Evolutionary conservation across 2,329 filamentous ascomycete genomes (phyloP).

Genomic region (Thyridium curvatum): DNA sequence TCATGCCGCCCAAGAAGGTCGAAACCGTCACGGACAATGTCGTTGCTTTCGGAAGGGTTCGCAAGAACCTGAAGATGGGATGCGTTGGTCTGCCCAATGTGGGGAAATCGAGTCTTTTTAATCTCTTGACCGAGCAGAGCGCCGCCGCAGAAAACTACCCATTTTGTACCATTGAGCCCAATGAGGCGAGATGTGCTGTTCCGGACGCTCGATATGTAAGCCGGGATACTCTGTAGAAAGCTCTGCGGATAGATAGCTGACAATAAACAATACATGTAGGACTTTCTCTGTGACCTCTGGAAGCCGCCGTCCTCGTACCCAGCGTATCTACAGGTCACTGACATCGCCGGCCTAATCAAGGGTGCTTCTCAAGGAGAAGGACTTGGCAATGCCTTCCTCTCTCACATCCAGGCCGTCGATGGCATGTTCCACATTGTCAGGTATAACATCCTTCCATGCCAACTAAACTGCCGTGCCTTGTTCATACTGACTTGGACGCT

Average conservation of each 20-base stretch:
- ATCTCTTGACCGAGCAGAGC: slow-evolving; percentile 38
- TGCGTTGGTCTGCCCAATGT: slow-evolving; percentile 39
- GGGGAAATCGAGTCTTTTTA: slow-evolving; percentile 38
- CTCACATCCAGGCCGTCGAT: slow-evolving; percentile 38
- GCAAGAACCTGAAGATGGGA: slow-evolving; percentile 40
- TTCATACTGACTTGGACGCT: slow-evolving; percentile 8
- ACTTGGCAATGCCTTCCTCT: slow-evolving; percentile 37
- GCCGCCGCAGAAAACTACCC: slow-evolving; percentile 38
- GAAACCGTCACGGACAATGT: slow-evolving; percentile 34
- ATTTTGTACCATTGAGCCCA: slow-evolving; percentile 40
- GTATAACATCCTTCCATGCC: slow-evolving; percentile 10
- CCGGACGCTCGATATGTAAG: slow-evolving; percentile 36
- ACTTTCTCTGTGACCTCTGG: slow-evolving; percentile 37
- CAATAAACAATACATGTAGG: slow-evolving; percentile 16
- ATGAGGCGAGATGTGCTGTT: slow-evolving; percentile 37
- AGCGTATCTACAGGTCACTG: slow-evolving; percentile 36
- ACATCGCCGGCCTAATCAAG: slow-evolving; percentile 38
- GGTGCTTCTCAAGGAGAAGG: slow-evolving; percentile 36
- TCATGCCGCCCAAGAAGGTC: slow-evolving; percentile 35
- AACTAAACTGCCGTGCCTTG: neutral
- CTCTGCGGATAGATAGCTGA: neutral
- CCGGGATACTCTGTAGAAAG: slow-evolving; percentile 3
- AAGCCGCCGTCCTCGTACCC: slow-evolving; percentile 39
- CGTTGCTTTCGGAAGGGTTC: slow-evolving; percentile 35
- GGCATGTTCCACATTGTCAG: slow-evolving; percentile 39